Conservation (phyloP, 768 basidiomycete genomes). For the Phaffia australis region DNA sequence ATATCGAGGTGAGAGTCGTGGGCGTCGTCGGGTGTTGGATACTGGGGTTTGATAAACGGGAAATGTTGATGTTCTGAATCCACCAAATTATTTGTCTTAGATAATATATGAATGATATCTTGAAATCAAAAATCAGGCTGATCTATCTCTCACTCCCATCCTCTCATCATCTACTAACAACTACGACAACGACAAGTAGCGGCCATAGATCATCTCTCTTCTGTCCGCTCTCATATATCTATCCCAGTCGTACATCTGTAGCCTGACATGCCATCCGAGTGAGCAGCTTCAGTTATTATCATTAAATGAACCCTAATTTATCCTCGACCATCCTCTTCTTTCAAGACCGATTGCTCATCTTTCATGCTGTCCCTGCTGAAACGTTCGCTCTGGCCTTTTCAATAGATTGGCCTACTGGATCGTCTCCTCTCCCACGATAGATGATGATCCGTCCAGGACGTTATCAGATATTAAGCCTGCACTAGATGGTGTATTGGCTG, state of each 20-base stretch:
- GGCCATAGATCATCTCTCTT: neutral
- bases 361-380: neutral
- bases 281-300: neutral
- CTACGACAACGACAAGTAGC: too few species aligned
- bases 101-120: too few species aligned
- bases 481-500: conserved; percentile 40
- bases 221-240: neutral
- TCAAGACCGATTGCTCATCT: neutral
- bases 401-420: conserved; percentile 75
- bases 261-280: conserved; percentile 23
- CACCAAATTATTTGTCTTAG: too few species aligned
- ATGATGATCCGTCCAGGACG: conserved; percentile 71
- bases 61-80: too few species aligned
- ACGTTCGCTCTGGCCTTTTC: neutral
- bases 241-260: too few species aligned
- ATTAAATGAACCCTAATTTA: too few species aligned
- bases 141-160: too few species aligned
- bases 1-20: too few species aligned
- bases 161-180: too few species aligned
- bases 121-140: too few species aligned
- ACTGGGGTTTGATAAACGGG: too few species aligned
- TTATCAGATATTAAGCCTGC: conserved; percentile 55
- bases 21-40: too few species aligned
- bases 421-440: conserved; percentile 62
- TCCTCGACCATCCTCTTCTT: neutral